These are phyloP conservation scores for Tetrapyrgos nigripes DNA, from an alignment of 1,284 basidiomycete genomes.

Conservation along the genomic window DNA sequence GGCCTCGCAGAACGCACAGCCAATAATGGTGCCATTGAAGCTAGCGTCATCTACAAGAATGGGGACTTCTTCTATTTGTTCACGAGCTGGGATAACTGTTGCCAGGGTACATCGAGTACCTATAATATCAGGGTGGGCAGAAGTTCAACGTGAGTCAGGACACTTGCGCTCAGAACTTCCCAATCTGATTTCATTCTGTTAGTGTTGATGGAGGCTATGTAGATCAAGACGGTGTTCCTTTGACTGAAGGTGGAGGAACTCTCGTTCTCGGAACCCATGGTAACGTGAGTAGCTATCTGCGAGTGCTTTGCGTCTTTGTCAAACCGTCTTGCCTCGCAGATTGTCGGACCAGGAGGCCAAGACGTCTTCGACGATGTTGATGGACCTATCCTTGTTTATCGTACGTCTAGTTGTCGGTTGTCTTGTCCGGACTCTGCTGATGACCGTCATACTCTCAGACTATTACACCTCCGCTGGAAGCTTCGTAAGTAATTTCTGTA, in stretches of 20 bases:
- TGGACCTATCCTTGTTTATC: constrained; percentile 48
- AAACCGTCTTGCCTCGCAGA: constrained; percentile 30
- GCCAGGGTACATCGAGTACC: constrained; percentile 55
- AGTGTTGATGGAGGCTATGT: constrained; percentile 52
- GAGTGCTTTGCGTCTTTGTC: background rate
- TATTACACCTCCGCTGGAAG: constrained; percentile 54
- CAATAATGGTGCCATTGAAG: constrained; percentile 52
- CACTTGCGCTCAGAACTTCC: background rate
- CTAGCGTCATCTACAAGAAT: constrained; percentile 50
- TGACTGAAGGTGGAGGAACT: constrained; percentile 58
- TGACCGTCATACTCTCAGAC: constrained; percentile 41
- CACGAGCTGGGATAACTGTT: constrained; percentile 63
- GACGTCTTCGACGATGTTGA: constrained; percentile 43
- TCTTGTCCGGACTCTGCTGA: constrained; percentile 29
- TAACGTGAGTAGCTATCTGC: constrained; percentile 31
- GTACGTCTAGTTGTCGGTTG: constrained; percentile 30
- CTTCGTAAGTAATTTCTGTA: constrained; percentile 36
- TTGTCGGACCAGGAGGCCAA: constrained; percentile 55
- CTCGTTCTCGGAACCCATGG: constrained; percentile 55
- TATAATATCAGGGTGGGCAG: constrained; percentile 67
- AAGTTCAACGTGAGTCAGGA: constrained; percentile 42
- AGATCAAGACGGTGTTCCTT: constrained; percentile 51
- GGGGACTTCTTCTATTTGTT: constrained; percentile 61
- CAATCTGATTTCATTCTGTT: background rate
- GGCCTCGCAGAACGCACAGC: constrained; percentile 51